These are phyloP conservation scores for Penicillium crystallinum DNA, from an alignment of 495 filamentous ascomycete species.

Conservation along the genomic window DNA sequence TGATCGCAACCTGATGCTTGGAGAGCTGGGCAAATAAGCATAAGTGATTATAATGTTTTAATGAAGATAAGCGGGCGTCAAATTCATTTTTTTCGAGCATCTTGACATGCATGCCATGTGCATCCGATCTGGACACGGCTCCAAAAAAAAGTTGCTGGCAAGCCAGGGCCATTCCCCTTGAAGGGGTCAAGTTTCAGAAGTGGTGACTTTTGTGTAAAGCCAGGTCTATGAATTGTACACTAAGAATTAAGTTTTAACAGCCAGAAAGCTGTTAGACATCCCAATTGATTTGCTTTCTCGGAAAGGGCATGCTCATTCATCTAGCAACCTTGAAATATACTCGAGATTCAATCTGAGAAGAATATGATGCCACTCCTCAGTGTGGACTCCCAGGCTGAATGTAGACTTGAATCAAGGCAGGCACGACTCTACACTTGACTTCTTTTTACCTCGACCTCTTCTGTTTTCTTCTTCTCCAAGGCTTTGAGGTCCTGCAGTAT, in stretches of 20 bases:
- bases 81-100: slow-evolving; percentile 16
- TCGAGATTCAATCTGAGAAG: too few relatives aligned
- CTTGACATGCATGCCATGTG: background rate
- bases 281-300: background rate
- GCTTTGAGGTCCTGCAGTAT: too few relatives aligned
- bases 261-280: background rate
- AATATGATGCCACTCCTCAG: too few relatives aligned
- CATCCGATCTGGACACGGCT: background rate
- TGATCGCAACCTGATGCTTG: slow-evolving; percentile 71
- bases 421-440: too few relatives aligned
- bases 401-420: too few relatives aligned
- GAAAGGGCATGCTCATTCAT: too few relatives aligned
- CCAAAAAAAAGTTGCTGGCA: background rate
- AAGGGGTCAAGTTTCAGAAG: background rate
- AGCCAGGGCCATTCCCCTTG: background rate
- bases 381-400: too few relatives aligned
- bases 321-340: too few relatives aligned
- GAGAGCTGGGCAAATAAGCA: slow-evolving; percentile 61
- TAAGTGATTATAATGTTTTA: slow-evolving; percentile 10
- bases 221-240: slow-evolving; percentile 8
- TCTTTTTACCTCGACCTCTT: too few relatives aligned
- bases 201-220: background rate
- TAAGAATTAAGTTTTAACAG: background rate
- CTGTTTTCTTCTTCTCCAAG: too few relatives aligned
- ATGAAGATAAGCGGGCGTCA: slow-evolving; percentile 13